Evolutionary conservation across 345 rosid species (phyloP).

Genomic region (Citrus mangshanensis): DNA sequence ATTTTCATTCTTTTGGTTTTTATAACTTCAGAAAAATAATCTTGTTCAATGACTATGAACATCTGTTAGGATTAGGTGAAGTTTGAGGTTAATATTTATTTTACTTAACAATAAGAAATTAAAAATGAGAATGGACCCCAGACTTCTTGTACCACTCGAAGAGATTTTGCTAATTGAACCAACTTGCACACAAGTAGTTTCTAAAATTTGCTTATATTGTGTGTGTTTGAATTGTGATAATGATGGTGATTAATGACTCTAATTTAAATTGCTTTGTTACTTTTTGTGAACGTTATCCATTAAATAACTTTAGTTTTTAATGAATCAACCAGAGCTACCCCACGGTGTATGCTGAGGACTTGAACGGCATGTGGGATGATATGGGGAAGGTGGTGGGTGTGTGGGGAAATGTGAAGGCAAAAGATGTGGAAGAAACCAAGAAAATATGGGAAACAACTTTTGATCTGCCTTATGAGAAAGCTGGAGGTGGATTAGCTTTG

Average conservation of each 20-base stretch:
- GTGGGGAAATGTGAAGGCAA: slow-evolving; percentile 47
- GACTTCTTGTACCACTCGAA: no score
- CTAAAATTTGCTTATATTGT: neutral
- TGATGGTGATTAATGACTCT: neutral
- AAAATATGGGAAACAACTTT: slow-evolving; percentile 60
- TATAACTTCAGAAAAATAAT: neutral
- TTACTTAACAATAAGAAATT: neutral
- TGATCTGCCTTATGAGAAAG: slow-evolving; percentile 79
- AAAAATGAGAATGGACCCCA: neutral
- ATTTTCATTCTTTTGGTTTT: neutral
- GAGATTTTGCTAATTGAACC: neutral
- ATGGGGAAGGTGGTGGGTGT: slow-evolving; percentile 40
- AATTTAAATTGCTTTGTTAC: neutral
- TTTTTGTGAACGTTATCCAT: neutral
- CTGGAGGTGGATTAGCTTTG: slow-evolving; percentile 55
- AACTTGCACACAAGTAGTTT: neutral
- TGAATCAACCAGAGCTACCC: slow-evolving; percentile 68
- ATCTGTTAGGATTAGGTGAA: neutral
- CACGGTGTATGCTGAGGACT: slow-evolving; percentile 60
- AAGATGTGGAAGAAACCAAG: slow-evolving; percentile 50
- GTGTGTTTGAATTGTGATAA: neutral
- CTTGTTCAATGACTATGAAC: neutral
- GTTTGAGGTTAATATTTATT: neutral
- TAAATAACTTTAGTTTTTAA: slow-evolving; percentile 3
- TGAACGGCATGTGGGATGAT: slow-evolving; percentile 51